Evolutionary conservation across 2,329 filamentous ascomycete species (phyloP), one percentile per base, ranked within the genome.

Genomic region (Calycina herbarum): DNA sequence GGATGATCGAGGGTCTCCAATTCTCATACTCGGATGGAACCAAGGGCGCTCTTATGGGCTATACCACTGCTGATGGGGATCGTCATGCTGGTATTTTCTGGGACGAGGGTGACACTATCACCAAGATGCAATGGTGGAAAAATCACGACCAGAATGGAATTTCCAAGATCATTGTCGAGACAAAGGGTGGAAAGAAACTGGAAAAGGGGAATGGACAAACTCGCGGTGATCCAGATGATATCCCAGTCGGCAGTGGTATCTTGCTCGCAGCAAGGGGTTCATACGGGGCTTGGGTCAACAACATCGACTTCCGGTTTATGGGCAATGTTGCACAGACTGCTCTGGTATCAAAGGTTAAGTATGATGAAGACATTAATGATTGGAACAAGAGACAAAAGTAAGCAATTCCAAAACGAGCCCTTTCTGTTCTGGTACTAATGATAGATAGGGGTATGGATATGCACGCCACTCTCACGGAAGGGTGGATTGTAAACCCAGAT

Each of bases 321-420:
- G 35, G n/a, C 1, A 45, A 51, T 38, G 42, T 45, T 27, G 59
- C 42, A 17, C 56, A 57, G n/a, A 57, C 15, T 31, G 59, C 59
- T 13, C 2, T 29, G 17, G 31, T 61, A 8, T 45, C 59, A 11
- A 42, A 20, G 13, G 17, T 61, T 33, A 45, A 61, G 35, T 61
- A 48, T 31, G 38, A 61, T 29, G 59, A 61, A 8, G 29, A 61
- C n/a, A 24, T 61, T 24, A 42, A 45, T 33, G 40, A 40, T 10
- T 61, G 59, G 59, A 61, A 61, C 40, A 40, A 61, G 42, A 40
- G 29, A 38, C 27, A 29, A 8, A 61, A 45, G 59, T 61, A n/a
- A 45, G 40, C 5, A 29, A 31, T 31, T n/a, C 20, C 59, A 48
- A 45, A 29, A n/a, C 17, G 1, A 27, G 17, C 5, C 45, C n/a